Evolutionary conservation across 1,284 basidiomycete species (phyloP).

Genomic region (Microbotryomycetes sp.): DNA sequence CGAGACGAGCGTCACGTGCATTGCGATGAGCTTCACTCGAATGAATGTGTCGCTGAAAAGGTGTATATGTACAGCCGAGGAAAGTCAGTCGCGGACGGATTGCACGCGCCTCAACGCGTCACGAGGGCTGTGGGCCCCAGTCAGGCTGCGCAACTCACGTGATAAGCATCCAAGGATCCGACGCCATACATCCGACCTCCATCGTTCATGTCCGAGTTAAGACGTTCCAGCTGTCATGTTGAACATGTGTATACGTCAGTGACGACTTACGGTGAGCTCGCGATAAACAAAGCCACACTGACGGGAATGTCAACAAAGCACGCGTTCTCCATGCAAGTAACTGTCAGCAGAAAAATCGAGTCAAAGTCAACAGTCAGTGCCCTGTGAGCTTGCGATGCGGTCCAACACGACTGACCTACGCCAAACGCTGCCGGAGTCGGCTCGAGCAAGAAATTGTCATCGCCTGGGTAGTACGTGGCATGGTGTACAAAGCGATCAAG

Average conservation of each 20-base stretch:
- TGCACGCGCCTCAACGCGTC: not conserved
- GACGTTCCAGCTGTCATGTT: not conserved
- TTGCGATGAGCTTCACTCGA: not conserved
- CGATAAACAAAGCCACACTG: too few species aligned
- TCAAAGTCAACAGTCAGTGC: not conserved
- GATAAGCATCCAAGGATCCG: not conserved
- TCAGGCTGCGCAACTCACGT: not conserved
- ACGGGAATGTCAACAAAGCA: slow-evolving; percentile 15
- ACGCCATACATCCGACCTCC: not conserved
- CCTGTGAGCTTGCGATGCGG: too few species aligned
- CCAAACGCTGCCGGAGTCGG: not conserved
- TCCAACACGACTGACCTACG: not conserved
- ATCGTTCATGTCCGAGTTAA: not conserved
- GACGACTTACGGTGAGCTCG: too few species aligned
- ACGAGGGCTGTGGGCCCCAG: not conserved
- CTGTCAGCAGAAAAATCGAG: not conserved
- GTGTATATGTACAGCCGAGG: not conserved
- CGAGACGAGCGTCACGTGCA: not conserved
- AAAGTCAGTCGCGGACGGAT: not conserved
- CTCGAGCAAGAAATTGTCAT: not conserved
- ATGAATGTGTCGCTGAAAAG: not conserved
- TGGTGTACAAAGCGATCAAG: not conserved
- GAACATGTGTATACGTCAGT: too few species aligned
- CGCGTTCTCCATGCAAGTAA: slow-evolving; percentile 13
- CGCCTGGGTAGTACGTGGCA: not conserved